These are phyloP conservation scores for Elsinoe ampelina DNA, from an alignment of 2,329 filamentous ascomycete genomes.

Conservation along the genomic window DNA sequence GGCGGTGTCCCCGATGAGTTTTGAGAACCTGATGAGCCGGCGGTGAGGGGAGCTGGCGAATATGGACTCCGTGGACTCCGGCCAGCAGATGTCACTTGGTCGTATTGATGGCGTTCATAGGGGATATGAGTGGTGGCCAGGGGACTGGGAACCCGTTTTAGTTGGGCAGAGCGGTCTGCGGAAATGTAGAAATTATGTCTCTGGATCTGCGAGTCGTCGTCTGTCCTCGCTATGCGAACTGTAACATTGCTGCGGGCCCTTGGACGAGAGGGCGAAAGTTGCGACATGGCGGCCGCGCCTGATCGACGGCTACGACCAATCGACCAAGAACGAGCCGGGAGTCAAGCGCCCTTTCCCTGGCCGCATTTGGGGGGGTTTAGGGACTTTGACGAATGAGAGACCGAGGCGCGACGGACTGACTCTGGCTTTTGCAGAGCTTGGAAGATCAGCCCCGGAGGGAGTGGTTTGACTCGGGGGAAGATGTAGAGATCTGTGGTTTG, in stretches of 20 bases:
- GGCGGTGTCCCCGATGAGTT: not conserved
- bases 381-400: conserved; percentile 3
- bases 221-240: conserved; percentile 4
- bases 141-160: conserved; percentile 9
- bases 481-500: conserved; percentile 6
- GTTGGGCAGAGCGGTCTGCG: not conserved
- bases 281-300: conserved; percentile 9
- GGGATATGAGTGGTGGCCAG: conserved; percentile 4
- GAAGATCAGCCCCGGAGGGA: not conserved
- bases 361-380: not conserved
- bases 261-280: conserved; percentile 11
- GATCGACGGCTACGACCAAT: conserved; percentile 12
- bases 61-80: conserved; percentile 10
- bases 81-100: conserved; percentile 11
- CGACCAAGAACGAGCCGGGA: conserved; percentile 6
- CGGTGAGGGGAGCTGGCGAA: not conserved
- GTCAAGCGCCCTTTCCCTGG: conserved; percentile 11
- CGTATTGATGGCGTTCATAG: not conserved
- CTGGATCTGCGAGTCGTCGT: conserved; percentile 2
- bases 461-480: not conserved
- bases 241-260: conserved; percentile 12
- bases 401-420: conserved; percentile 1
- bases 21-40: not conserved
- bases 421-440: not conserved
- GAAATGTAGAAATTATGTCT: conserved; percentile 14